Conservation (phyloP, 2,329 filamentous ascomycete genomes). For the Aspergillus sp. region DNA sequence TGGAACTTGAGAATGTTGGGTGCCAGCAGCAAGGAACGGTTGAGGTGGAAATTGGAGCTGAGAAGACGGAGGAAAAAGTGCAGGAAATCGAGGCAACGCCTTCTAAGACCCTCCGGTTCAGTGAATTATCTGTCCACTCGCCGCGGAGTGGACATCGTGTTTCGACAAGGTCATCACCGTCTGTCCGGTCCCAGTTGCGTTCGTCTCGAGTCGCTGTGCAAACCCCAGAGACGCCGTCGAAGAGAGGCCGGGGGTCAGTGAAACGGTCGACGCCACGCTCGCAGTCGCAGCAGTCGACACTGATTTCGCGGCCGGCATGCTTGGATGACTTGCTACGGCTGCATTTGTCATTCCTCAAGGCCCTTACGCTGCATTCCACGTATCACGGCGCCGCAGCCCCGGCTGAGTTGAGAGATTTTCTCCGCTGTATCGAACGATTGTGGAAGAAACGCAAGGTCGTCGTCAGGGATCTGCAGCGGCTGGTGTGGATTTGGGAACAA, state of each 20-base stretch:
- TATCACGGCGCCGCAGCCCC: slow-evolving; percentile 58
- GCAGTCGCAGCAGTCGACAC: slow-evolving; percentile 1
- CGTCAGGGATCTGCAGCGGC: slow-evolving; percentile 56
- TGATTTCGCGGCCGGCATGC: slow-evolving; percentile 14
- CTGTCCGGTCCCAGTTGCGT: neutral
- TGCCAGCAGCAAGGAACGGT: too few relatives aligned
- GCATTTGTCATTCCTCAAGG: slow-evolving; percentile 59
- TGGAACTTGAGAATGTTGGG: slow-evolving; percentile 21
- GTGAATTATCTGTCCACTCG: slow-evolving; percentile 24
- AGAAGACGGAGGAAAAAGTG: slow-evolving; percentile 4
- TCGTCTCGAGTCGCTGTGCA: neutral
- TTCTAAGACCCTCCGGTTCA: slow-evolving; percentile 28
- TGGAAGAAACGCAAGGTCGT: slow-evolving; percentile 66
- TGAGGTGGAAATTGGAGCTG: slow-evolving; percentile 16
- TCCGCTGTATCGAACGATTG: slow-evolving; percentile 55
- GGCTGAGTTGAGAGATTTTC: slow-evolving; percentile 54
- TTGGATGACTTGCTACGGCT: slow-evolving; percentile 52
- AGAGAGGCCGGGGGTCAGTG: neutral
- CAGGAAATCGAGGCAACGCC: slow-evolving; percentile 16
- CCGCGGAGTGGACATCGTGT: slow-evolving; percentile 24
- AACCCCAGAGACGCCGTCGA: neutral
- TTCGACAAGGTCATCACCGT: neutral
- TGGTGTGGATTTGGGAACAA: slow-evolving; percentile 54
- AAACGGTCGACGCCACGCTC: slow-evolving; percentile 34
- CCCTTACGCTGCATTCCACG: slow-evolving; percentile 59